phyloP scores from a whole-genome alignment of 495 filamentous ascomycete species.

The Aspergillus wentii region DNA sequence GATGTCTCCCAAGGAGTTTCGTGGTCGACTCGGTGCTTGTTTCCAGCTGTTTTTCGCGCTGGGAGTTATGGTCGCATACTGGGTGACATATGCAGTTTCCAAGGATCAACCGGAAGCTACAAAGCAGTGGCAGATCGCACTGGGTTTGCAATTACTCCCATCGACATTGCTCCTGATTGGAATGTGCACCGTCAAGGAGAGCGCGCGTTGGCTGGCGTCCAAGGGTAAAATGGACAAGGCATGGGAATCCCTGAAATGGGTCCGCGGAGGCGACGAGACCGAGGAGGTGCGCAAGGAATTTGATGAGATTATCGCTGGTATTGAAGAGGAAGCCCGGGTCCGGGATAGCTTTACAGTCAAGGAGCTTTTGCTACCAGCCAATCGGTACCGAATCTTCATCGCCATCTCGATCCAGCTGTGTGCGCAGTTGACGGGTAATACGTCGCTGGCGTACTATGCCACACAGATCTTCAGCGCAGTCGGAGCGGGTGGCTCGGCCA shows the following conservation, averaged over 20 bases:
- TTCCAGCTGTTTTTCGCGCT: slow-evolving; percentile 46
- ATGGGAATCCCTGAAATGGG: slow-evolving; percentile 39
- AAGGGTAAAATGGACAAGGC: slow-evolving; percentile 38
- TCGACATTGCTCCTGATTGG: slow-evolving; percentile 38
- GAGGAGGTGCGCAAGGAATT: slow-evolving; percentile 39
- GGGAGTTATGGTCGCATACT: slow-evolving; percentile 47
- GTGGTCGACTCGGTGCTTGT: slow-evolving; percentile 45
- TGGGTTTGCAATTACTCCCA: slow-evolving; percentile 45
- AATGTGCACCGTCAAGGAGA: slow-evolving; percentile 43
- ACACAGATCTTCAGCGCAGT: slow-evolving; percentile 44
- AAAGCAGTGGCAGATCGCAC: slow-evolving; percentile 48
- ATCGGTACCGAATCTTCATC: slow-evolving; percentile 39
- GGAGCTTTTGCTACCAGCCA: slow-evolving; percentile 36
- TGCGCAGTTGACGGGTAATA: slow-evolving; percentile 44
- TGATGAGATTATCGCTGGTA: slow-evolving; percentile 36
- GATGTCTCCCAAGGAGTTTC: slow-evolving; percentile 48
- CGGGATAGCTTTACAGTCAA: slow-evolving; percentile 36
- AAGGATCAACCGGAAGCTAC: slow-evolving; percentile 24
- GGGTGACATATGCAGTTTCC: slow-evolving; percentile 43
- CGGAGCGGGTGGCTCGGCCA: slow-evolving; percentile 32
- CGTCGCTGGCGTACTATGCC: slow-evolving; percentile 44
- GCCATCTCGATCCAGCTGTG: slow-evolving; percentile 39
- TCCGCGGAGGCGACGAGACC: slow-evolving; percentile 37
- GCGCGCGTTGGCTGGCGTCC: slow-evolving; percentile 45
- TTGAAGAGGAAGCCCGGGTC: slow-evolving; percentile 39